Conservation (phyloP, 495 filamentous ascomycete genomes). For the Apodospora peruviana region DNA sequence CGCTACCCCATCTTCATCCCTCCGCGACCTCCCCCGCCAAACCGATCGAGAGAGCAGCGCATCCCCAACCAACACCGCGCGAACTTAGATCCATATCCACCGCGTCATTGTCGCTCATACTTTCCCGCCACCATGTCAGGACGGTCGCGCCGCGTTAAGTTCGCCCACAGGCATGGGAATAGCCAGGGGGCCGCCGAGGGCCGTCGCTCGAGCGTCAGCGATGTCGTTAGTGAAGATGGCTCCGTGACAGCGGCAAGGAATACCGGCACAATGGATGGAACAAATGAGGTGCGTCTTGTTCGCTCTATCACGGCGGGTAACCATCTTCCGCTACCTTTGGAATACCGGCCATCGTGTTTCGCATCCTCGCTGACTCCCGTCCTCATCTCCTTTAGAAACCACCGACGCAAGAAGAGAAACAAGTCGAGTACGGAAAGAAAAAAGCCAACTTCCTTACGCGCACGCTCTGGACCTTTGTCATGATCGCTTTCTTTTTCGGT, state of each 20-base stretch:
- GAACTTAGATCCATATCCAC: no score
- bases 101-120: no score
- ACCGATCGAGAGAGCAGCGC: no score
- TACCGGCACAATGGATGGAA: neutral
- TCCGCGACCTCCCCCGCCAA: no score
- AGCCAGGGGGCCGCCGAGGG: slow-evolving; percentile 41
- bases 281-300: neutral
- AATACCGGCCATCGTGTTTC: slow-evolving; percentile 28
- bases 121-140: slow-evolving; percentile 19
- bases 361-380: slow-evolving; percentile 28
- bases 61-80: no score
- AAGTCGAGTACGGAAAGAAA: slow-evolving; percentile 92
- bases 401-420: slow-evolving; percentile 16
- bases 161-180: slow-evolving; percentile 54
- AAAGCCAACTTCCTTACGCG: slow-evolving; percentile 96
- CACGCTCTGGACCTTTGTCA: slow-evolving; percentile 96
- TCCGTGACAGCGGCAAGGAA: slow-evolving; percentile 6
- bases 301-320: no score
- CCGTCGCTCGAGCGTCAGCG: slow-evolving; percentile 69
- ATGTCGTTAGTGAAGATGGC: slow-evolving; percentile 65
- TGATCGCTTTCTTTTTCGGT: slow-evolving; percentile 91
- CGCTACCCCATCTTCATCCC: no score
- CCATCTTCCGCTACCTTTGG: no score
- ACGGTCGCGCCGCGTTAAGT: slow-evolving; percentile 66
- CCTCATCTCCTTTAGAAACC: slow-evolving; percentile 35